Conservation (phyloP, 2,329 filamentous ascomycete genomes). For the Colletotrichum horii region DNA sequence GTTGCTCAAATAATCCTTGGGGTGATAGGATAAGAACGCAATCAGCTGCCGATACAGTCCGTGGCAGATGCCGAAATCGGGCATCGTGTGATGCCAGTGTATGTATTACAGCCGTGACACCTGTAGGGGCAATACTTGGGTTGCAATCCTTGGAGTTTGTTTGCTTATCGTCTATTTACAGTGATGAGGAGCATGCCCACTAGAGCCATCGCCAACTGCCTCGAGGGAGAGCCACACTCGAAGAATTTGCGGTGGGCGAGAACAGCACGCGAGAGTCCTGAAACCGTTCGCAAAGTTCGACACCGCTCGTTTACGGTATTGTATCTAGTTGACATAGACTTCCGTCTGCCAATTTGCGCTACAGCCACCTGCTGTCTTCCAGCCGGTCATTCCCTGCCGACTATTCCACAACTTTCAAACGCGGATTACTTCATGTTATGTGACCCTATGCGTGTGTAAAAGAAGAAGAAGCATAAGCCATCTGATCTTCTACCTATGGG, state of each 20-base stretch:
- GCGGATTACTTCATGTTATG: background rate
- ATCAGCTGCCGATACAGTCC: background rate
- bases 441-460: background rate
- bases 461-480: background rate
- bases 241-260: background rate
- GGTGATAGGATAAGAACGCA: background rate
- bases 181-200: background rate
- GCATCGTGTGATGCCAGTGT: background rate
- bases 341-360: background rate
- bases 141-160: background rate
- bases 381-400: background rate
- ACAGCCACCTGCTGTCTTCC: background rate
- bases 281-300: background rate
- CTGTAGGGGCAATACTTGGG: background rate
- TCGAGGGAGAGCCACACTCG: background rate
- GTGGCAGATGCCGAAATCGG: background rate
- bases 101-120: background rate
- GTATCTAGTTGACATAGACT: background rate
- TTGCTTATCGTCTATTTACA: background rate
- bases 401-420: background rate
- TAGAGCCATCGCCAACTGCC: background rate
- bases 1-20: background rate
- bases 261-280: background rate
- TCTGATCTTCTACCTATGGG: background rate
- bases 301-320: background rate